These are phyloP conservation scores for Lepiota venenata DNA, from an alignment of 768 basidiomycete species.

Conservation along the genomic window DNA sequence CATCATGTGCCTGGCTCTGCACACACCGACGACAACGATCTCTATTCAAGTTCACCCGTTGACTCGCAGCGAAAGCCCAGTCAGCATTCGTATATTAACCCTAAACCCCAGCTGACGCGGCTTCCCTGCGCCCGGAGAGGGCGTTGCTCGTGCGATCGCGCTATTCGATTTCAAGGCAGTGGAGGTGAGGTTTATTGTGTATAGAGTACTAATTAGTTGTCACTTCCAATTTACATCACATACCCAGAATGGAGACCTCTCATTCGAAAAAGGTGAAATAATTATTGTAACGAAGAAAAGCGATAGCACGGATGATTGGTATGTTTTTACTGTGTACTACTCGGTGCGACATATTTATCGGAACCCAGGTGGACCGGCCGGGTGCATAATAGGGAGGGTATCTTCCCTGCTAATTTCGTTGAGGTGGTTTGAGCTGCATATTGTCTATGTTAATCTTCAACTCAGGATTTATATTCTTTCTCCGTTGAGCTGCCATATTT, in stretches of 20 bases:
- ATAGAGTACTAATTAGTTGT: background rate
- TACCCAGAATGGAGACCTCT: constrained; percentile 64
- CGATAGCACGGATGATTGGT: constrained; percentile 75
- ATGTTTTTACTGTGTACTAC: constrained; percentile 16
- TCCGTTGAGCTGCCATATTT: background rate
- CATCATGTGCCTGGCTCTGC: background rate
- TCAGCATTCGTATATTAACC: constrained; percentile 24
- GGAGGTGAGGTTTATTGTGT: constrained; percentile 42
- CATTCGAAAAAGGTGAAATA: constrained; percentile 74
- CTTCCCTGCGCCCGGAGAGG: constrained; percentile 53
- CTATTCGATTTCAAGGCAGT: constrained; percentile 71
- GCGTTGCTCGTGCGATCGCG: constrained; percentile 70
- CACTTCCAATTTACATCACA: constrained; percentile 10
- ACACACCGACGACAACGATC: background rate
- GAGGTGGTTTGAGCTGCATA: constrained; percentile 42
- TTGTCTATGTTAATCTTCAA: background rate
- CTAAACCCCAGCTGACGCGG: constrained; percentile 46
- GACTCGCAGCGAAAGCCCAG: background rate
- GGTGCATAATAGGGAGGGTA: constrained; percentile 52
- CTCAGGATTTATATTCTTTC: background rate
- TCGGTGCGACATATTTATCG: background rate
- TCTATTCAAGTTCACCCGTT: background rate
- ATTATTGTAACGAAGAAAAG: constrained; percentile 69
- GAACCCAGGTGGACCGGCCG: constrained; percentile 74
- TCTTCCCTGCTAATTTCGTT: constrained; percentile 86